Base-by-base conservation (phyloP, 2,329 filamentous ascomycete genomes). In the Mycosphaerella sp. region DNA sequence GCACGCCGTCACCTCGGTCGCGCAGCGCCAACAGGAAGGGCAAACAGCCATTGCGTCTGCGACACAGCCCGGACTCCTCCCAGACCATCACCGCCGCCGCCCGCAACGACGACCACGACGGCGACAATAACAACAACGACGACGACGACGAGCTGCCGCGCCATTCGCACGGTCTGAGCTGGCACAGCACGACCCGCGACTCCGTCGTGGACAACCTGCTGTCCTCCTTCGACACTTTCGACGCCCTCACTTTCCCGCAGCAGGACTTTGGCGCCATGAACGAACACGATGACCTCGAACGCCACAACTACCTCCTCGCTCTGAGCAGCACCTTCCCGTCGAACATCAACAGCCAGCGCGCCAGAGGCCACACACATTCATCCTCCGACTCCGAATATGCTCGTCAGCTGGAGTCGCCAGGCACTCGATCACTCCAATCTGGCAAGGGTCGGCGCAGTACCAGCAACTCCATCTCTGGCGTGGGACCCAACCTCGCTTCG, bases 201-300 rank as follows among this genome's bases (percentile, higher is more conserved):
- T 96, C 90, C 32, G 83, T 98, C 60, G 89, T 98, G 53, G 86
- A 93, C 70, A 95, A 96, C 70, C 93, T 98, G 85, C 82, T 97
- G 54, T 77, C 93, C 59, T 95, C 90, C 36, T 83, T 98, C 58
- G 91, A 95, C 70, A 86, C 91, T 69, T 32, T 32, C 30, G 30
- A 32, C 30, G 9, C 9, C 30, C 13, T 32, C 30, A n/a, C 30
- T 7, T 82, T 91, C 65, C 84, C 79, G 16, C 54, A 50, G 28
- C 43, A 41, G 16, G 53, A 57, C 52, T 37, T 55, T 17, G 42
- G 34, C 14, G 49, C 32, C 18, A 54, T 56, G 48, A 52, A 49
- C 39, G 54, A 54, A n/a, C 37, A 43, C 18, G 49, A 58, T 21
- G 56, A 61, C 32, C 46, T 53, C 35, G 57, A 61, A 32, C 50